These are phyloP conservation scores for Drechslerella dactyloides DNA, from an alignment of 2,329 filamentous ascomycete species.

Conservation along the genomic window DNA sequence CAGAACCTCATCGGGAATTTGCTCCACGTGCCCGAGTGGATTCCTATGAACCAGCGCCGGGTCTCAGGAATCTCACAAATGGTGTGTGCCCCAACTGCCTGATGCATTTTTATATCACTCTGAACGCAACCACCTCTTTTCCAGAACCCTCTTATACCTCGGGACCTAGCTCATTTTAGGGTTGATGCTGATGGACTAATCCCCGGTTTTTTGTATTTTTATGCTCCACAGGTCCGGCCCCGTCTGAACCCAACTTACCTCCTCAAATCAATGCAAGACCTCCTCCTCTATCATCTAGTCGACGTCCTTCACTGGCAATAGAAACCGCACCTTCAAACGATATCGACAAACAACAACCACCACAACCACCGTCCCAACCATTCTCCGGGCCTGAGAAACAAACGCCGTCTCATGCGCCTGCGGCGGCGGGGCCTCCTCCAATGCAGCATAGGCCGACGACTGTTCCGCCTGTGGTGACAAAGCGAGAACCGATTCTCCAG, in stretches of 20 bases:
- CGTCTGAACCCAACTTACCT: conserved; percentile 43
- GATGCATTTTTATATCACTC: conserved; percentile 47
- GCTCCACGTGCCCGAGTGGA: conserved; percentile 50
- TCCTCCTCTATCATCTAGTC: conserved; percentile 35
- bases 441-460: conserved; percentile 50
- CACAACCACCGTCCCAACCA: conserved; percentile 34
- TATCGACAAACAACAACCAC: conserved; percentile 30
- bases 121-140: conserved; percentile 49
- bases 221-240: conserved; percentile 43
- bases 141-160: conserved; percentile 22
- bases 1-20: conserved; percentile 48
- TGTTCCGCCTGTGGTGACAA: conserved; percentile 50
- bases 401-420: conserved; percentile 44
- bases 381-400: conserved; percentile 42
- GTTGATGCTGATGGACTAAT: conserved; percentile 34
- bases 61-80: conserved; percentile 50
- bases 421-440: conserved; percentile 41
- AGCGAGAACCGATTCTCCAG: conserved; percentile 46
- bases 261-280: conserved; percentile 50
- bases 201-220: conserved; percentile 46
- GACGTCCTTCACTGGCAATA: conserved; percentile 46
- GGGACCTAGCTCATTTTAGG: conserved; percentile 44
- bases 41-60: conserved; percentile 46
- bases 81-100: conserved; percentile 48
- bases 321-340: conserved; percentile 43